Base-by-base conservation (phyloP, 2,329 filamentous ascomycete genomes). In the Fusarium oxysporum region DNA sequence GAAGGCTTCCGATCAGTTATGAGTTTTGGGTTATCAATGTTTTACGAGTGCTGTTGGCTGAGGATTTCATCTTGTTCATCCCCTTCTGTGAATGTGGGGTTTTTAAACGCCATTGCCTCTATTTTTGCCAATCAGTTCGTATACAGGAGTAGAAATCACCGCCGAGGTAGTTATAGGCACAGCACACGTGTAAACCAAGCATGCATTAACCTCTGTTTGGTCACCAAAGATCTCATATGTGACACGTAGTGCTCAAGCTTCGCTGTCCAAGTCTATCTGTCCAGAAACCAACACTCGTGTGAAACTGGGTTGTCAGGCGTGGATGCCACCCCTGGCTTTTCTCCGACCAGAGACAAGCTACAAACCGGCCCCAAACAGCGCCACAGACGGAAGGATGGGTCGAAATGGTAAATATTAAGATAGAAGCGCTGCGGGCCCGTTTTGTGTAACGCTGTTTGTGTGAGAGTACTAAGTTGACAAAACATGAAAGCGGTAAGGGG, bases 291-390 rank as follows among this genome's bases (percentile, higher is more conserved):
- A 68, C 33, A 43, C 43, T 54, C 44, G 33, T 43, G 58, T 74
- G 71, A 47, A 73, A 74, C 64, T 44, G 40, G 60, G 41, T 55
- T 70, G 60, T 63, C 65, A 63, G 47, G 32, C 38, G 21, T 70
- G 38, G 41, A 40, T 45, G 35, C 45, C 37, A 58, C 53, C 45
- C 59, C 63, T 44, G 51, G 63, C 37, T 56, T 56, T 57, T 30
- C 54, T 53, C 55, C 64, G 60, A 65, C 40, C 60, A 53, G 21
- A 56, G 21, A 44, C 56, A 72, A 65, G 41, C 33, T 56, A 37
- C 55, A 60, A 23, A 33, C 32, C 32, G 25, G 21, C 19, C 43
- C 16, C 41, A 19, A 44, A 51, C 38, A 58, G 44, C 40, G 43
- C 60, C 60, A 68, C 58, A 56, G 32, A 40, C 61, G 62, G 53